Evolutionary conservation across 176 grass and related monocot species (phyloP).

Genomic region (Avena atlantica): DNA sequence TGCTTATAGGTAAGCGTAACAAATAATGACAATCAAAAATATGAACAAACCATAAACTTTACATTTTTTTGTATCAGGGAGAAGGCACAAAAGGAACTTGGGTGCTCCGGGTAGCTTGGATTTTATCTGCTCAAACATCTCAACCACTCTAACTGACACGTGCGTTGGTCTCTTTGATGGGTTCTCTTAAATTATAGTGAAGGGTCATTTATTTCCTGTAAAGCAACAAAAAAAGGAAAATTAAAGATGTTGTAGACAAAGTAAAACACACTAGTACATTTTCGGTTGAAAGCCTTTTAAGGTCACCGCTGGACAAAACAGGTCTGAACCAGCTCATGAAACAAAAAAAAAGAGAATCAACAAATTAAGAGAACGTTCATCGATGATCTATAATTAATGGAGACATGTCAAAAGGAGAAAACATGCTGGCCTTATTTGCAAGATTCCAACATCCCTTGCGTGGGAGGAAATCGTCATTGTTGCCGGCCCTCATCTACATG

Average conservation of each 20-base stretch:
- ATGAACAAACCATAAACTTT: conserved; percentile 82
- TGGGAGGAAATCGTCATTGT: conserved; percentile 66
- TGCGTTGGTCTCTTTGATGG: conserved; percentile 51
- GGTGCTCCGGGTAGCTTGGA: conserved; percentile 67
- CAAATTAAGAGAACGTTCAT: conserved; percentile 4
- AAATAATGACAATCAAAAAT: conserved; percentile 2
- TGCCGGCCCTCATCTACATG: conserved; percentile 69
- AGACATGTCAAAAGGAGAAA: not conserved
- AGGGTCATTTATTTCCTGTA: conserved; percentile 59
- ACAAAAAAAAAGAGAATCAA: not conserved
- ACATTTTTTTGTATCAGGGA: conserved; percentile 84
- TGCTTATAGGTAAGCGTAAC: not conserved
- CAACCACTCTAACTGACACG: conserved; percentile 62
- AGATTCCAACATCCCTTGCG: conserved; percentile 86
- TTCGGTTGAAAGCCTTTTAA: conserved; percentile 54
- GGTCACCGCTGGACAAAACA: conserved; percentile 52
- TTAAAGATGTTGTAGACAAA: conserved; percentile 18
- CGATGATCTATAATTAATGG: not conserved
- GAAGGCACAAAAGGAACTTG: conserved; percentile 72
- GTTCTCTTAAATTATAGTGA: conserved; percentile 65
- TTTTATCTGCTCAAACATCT: conserved; percentile 73
- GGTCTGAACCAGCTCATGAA: conserved; percentile 43
- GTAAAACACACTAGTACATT: conserved; percentile 75
- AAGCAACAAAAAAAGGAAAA: not conserved
- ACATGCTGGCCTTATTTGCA: conserved; percentile 65